A percentile compares a stretch with the other conserved stretches of the same genome.
These are phyloP conservation scores for Malania oleifera DNA, from an alignment of 164 flowering plant genomes.

Conservation along the genomic window DNA sequence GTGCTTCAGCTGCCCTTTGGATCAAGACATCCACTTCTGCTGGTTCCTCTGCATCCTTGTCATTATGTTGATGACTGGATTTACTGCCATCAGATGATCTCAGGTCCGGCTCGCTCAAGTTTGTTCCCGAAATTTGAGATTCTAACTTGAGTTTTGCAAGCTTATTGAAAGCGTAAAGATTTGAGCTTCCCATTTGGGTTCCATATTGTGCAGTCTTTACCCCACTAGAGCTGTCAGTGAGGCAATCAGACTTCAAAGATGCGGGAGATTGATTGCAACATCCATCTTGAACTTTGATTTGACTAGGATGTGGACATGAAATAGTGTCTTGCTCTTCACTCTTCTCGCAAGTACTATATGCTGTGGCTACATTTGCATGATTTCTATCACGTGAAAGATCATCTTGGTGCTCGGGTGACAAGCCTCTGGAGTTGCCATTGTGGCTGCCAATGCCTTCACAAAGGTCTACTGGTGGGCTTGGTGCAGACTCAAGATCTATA, in stretches of 20 bases:
- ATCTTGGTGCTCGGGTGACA: background rate
- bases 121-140: constrained; percentile 16
- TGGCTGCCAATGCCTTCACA: constrained; percentile 6
- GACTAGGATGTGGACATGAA: constrained; percentile 13
- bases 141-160: constrained; percentile 11
- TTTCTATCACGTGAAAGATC: constrained; percentile 1
- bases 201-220: constrained; percentile 13
- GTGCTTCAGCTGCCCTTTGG: constrained; percentile 41
- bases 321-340: constrained; percentile 19
- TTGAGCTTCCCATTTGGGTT: constrained; percentile 8
- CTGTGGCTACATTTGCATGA: constrained; percentile 1
- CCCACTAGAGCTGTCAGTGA: constrained; percentile 15
- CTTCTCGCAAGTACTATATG: constrained; percentile 18
- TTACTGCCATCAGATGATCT: constrained; percentile 5
- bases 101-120: constrained; percentile 9
- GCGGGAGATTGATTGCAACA: constrained; percentile 10
- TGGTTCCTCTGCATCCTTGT: constrained; percentile 15
- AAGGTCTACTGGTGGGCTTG: constrained; percentile 5
- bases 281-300: constrained; percentile 14
- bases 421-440: background rate
- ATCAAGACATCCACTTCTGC: constrained; percentile 27
- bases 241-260: constrained; percentile 16
- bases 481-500: constrained; percentile 20
- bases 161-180: constrained; percentile 5
- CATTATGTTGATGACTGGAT: background rate